These are phyloP conservation scores for Erodium trifolium DNA, from an alignment of 441 rosid genomes.

Conservation along the genomic window DNA sequence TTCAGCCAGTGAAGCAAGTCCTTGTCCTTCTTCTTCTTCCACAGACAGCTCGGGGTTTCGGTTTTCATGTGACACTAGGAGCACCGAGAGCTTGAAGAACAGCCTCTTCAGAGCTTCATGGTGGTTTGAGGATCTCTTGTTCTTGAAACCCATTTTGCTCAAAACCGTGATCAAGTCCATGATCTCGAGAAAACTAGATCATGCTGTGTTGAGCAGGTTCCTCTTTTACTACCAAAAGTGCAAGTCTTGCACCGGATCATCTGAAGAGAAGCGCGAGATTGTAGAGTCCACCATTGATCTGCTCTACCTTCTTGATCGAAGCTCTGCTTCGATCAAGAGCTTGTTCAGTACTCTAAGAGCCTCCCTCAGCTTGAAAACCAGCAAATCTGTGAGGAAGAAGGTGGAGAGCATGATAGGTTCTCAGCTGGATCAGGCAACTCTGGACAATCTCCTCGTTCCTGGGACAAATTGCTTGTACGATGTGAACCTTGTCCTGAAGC, in stretches of 20 bases:
- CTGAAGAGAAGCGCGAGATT: conserved; percentile 28
- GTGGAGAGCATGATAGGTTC: conserved; percentile 43
- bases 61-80: conserved; percentile 29
- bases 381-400: conserved; percentile 15
- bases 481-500: conserved; percentile 35
- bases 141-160: conserved; percentile 28
- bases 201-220: conserved; percentile 31
- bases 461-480: conserved; percentile 30
- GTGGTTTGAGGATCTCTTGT: conserved; percentile 47
- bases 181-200: conserved; percentile 29
- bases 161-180: conserved; percentile 25
- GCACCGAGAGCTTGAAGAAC: conserved; percentile 27
- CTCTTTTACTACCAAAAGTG: conserved; percentile 36
- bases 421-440: conserved; percentile 39
- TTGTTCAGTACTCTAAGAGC: conserved; percentile 28
- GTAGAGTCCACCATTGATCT: conserved; percentile 24
- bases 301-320: conserved; percentile 31
- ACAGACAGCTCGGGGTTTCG: conserved; percentile 29
- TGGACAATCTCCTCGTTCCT: conserved; percentile 35
- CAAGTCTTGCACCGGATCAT: conserved; percentile 15
- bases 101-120: conserved; percentile 19
- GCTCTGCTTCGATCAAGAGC: conserved; percentile 33
- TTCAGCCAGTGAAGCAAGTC: conserved; percentile 27
- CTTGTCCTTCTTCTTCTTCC: conserved; percentile 20
- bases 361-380: conserved; percentile 24